Percentiles rank a stretch among this genome's conserved stretches.
These are phyloP conservation scores for Paramecium primaurelia DNA, from an alignment of 73 alveolate genomes.

Conservation along the genomic window DNA sequence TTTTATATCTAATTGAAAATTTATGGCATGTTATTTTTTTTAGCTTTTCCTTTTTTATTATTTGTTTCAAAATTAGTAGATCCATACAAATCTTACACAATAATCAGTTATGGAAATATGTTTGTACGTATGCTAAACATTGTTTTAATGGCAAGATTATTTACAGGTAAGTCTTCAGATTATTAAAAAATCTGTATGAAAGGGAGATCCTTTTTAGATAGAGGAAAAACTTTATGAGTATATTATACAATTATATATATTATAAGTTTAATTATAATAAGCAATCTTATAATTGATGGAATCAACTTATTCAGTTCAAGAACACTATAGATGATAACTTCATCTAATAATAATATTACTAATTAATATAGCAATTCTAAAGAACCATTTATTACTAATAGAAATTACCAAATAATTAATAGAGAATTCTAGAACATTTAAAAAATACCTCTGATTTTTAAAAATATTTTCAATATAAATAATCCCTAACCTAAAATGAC, in stretches of 20 bases:
- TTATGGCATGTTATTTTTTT: conserved; percentile 18
- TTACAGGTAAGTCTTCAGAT: background rate
- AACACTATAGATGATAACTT: too few species aligned
- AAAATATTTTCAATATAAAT: background rate
- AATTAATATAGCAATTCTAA: background rate
- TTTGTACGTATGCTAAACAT: background rate
- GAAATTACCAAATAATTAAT: background rate
- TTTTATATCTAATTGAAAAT: conserved; percentile 20
- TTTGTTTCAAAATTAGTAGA: background rate
- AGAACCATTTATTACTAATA: background rate
- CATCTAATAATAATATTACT: too few species aligned
- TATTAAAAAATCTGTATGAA: background rate
- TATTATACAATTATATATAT: background rate
- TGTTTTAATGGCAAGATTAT: background rate
- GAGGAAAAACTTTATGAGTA: conserved; percentile 1
- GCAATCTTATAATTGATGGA: too few species aligned
- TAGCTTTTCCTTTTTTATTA: background rate
- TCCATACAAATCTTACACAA: background rate
- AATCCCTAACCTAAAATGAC: background rate
- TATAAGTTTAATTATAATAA: background rate
- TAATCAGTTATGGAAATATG: background rate
- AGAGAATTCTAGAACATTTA: background rate
- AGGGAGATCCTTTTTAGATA: conserved; percentile 35
- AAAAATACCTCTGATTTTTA: background rate
- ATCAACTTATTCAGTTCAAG: background rate